These are phyloP conservation scores for Sanghuangporus weigelae DNA, from an alignment of 1,284 basidiomycete genomes.

Conservation along the genomic window DNA sequence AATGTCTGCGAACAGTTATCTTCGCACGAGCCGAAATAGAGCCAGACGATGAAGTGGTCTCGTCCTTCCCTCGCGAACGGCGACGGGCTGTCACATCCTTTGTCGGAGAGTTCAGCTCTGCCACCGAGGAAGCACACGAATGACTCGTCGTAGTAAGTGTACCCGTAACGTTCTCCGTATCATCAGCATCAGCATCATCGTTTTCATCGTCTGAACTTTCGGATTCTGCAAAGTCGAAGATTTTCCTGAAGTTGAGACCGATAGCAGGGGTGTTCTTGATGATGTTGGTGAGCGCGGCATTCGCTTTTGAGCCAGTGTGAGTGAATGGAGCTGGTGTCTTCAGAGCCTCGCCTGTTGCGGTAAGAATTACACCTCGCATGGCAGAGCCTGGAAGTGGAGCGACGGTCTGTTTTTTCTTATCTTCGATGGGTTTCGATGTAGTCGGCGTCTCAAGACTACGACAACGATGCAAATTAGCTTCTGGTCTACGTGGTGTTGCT, in stretches of 20 bases:
- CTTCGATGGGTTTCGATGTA: constrained; percentile 18
- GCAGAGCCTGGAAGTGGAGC: constrained; percentile 48
- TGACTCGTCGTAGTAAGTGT: constrained; percentile 5
- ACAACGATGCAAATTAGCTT: constrained; percentile 20
- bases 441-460: constrained; percentile 36
- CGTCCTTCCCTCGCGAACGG: not conserved
- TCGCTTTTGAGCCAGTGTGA: not conserved
- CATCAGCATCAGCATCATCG: constrained; percentile 24
- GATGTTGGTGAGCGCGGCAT: constrained; percentile 51
- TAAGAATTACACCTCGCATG: constrained; percentile 79
- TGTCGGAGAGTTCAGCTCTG: constrained; percentile 5
- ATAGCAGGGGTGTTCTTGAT: constrained; percentile 62
- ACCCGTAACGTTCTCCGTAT: constrained; percentile 26
- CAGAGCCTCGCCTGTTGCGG: constrained; percentile 64
- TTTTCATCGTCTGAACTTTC: constrained; percentile 30
- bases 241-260: constrained; percentile 66
- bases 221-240: constrained; percentile 52
- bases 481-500: constrained; percentile 25
- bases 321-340: constrained; percentile 53
- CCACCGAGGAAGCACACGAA: constrained; percentile 22
- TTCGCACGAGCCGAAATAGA: not conserved
- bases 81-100: constrained; percentile 7
- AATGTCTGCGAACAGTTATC: not conserved
- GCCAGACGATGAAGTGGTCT: not conserved
- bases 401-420: constrained; percentile 13